Conservation (phyloP, 352 stramenopile species). For the Peronospora farinosa region DNA sequence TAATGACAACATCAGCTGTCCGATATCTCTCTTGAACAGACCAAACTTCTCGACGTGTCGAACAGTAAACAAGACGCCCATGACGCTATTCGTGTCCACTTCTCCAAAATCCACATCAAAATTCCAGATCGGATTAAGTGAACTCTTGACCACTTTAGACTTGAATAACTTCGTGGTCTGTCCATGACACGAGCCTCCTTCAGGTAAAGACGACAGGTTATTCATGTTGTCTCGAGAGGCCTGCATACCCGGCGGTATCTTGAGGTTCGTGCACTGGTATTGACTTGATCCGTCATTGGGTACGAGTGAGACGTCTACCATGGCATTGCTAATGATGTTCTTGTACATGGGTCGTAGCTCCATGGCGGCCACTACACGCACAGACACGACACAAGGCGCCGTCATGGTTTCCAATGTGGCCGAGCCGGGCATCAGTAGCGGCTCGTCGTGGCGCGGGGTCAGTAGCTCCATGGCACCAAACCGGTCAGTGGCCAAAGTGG, state of each 20-base stretch:
- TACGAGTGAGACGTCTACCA: constrained; percentile 67
- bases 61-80: constrained; percentile 64
- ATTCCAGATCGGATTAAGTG: constrained; percentile 77
- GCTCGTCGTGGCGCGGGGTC: constrained; percentile 48
- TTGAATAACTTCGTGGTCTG: constrained; percentile 43
- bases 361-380: constrained; percentile 51
- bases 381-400: constrained; percentile 49
- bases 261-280: constrained; percentile 37
- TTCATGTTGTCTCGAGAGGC: constrained; percentile 7
- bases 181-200: constrained; percentile 19
- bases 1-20: constrained; percentile 55
- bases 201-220: constrained; percentile 23
- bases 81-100: constrained; percentile 55
- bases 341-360: constrained; percentile 64
- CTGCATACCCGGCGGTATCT: constrained; percentile 16
- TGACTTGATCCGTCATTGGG: constrained; percentile 37
- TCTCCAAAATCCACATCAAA: constrained; percentile 78
- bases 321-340: constrained; percentile 57
- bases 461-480: constrained; percentile 46
- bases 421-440: constrained; percentile 51
- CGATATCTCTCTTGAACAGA: constrained; percentile 68
- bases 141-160: constrained; percentile 57
- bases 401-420: constrained; percentile 54
- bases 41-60: constrained; percentile 68
- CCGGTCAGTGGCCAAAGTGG: constrained; percentile 21